Evolutionary conservation across 768 basidiomycete species (phyloP), one percentile per base, ranked within the genome.

Genomic region (Boletus barrowsii): DNA sequence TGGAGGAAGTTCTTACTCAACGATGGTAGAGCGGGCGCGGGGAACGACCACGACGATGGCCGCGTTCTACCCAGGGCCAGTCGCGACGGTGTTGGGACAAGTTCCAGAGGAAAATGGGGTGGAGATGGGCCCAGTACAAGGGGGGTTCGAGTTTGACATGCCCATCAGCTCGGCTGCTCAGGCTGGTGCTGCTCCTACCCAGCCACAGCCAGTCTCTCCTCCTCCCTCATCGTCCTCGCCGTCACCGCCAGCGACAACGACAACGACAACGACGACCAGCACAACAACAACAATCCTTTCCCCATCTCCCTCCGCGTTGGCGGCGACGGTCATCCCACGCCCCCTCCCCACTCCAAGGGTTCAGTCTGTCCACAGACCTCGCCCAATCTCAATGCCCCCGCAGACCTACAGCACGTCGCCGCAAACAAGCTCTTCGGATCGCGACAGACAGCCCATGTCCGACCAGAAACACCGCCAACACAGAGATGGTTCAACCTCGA

Each of bases 311-410:
- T 36, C 49, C 3, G 61, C 64, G 51, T 36, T 36, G 35, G 71
- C 60, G 55, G 62, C 63, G 51, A 49, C 72, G 30, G 54, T 68
- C 48, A 54, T 57, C 62, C 67, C 74, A 49, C 73, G 72, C 59
- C 76, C 65, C 26, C 61, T 70, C 17, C 64, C 68, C 50, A 29
- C 55, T 3, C 36, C 62, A 42, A 54, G 71, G 62, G 42, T 58
- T 1, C 56, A 57, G 51, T 47, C 66, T 55, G 54, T 62, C 41
- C 69, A 62, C 61, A 67, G 78, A 61, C 82, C 83, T 53, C 75
- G 87, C 41, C 88, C 88, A 45, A 76, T 86, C 47, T 89, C 88
- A 10, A 86, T 90, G 83, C 88, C 88, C 41, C 86, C 88, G 11
- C 86, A 86, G 68, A 62, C 79, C 22, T 79, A 69, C 63, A 67